Conservation (phyloP, 192 early-diverging fungal genomes). For the Podila verticillata region DNA sequence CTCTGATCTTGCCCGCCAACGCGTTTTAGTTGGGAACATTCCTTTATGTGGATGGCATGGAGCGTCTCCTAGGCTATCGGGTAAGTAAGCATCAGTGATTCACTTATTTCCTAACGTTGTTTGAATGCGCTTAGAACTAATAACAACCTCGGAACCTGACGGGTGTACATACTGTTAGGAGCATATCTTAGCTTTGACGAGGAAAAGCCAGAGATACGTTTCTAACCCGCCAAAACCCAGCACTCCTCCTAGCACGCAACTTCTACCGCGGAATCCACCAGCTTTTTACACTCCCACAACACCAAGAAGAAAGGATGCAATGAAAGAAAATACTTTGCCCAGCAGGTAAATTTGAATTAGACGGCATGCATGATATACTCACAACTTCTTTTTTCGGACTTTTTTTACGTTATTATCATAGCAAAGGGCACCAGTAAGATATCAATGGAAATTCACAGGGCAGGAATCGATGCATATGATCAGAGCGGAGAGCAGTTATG, state of each 20-base stretch:
- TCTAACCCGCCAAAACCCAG: too few relatives aligned
- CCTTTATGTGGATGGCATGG: background rate
- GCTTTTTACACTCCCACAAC: background rate
- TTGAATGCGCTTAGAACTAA: background rate
- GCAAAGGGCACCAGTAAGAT: too few relatives aligned
- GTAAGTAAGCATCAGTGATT: background rate
- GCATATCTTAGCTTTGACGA: background rate
- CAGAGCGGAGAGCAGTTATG: too few relatives aligned
- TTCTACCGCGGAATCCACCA: background rate
- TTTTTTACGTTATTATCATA: too few relatives aligned
- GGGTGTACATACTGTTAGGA: background rate
- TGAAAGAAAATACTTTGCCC: too few relatives aligned
- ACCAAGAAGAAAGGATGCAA: background rate
- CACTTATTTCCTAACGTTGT: background rate
- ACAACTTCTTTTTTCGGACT: too few relatives aligned
- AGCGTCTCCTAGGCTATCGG: slow-evolving; percentile 2
- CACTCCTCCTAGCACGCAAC: background rate
- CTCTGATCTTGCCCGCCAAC: background rate
- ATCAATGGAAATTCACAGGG: too few relatives aligned
- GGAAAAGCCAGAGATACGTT: background rate
- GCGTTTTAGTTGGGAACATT: background rate
- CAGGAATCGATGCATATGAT: too few relatives aligned
- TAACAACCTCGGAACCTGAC: background rate
- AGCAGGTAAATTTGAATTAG: too few relatives aligned
- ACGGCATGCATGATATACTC: too few relatives aligned